phyloP scores from a whole-genome alignment of 2,329 filamentous ascomycete genomes.

The Sclerotinia glacialis region DNA sequence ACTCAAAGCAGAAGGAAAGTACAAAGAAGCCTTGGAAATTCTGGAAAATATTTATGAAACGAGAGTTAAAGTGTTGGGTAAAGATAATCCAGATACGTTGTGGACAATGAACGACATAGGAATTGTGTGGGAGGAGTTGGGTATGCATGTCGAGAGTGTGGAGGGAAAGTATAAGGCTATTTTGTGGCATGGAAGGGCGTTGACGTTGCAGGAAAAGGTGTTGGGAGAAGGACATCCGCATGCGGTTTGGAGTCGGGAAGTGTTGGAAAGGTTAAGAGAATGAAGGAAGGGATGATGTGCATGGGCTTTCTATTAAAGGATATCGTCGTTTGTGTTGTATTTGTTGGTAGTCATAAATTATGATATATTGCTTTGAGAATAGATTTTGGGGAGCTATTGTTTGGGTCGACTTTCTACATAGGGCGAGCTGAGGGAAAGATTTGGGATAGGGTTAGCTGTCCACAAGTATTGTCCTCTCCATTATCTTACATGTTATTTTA shows the following conservation, averaged over 20 bases:
- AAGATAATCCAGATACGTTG: conserved; percentile 13
- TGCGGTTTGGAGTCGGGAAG: neutral
- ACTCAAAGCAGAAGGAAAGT: conserved; percentile 6
- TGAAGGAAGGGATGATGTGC: neutral
- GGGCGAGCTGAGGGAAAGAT: no score
- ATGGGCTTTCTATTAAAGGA: no score
- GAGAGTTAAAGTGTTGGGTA: conserved; percentile 2
- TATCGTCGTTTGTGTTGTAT: no score
- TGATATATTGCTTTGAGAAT: no score
- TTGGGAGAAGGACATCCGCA: neutral
- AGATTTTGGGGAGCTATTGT: neutral
- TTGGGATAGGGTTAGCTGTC: no score
- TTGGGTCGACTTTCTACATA: neutral
- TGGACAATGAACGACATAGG: conserved; percentile 22
- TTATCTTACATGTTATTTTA: no score
- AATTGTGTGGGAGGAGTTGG: neutral
- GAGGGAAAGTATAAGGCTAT: neutral
- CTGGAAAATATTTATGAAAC: conserved; percentile 9
- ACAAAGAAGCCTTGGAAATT: conserved; percentile 14
- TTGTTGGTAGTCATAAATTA: neutral
- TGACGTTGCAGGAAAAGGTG: neutral
- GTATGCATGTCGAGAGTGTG: neutral
- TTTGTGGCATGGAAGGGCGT: neutral
- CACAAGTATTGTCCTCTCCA: no score
- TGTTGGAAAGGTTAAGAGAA: neutral